A percentile compares a stretch with the other conserved stretches of the same genome.
These are phyloP conservation scores for Chaetomium cochliodes DNA, from an alignment of 495 filamentous ascomycete species.

Conservation along the genomic window DNA sequence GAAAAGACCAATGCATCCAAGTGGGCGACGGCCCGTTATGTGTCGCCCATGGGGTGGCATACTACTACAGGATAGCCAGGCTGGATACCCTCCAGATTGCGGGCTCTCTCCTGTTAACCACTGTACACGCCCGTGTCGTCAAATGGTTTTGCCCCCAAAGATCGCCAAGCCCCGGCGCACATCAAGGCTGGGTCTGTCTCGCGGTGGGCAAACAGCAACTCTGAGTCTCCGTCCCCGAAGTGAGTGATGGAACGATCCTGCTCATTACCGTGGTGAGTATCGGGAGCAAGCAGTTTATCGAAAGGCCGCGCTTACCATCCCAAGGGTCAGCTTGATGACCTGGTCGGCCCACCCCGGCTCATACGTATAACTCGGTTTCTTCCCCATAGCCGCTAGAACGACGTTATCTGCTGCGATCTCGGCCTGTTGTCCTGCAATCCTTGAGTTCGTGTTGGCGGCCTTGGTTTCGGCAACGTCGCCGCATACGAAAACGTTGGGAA, in stretches of 20 bases:
- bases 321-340: conserved; percentile 34
- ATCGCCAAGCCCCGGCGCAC: conserved; percentile 29
- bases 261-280: conserved; percentile 3
- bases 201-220: conserved; percentile 27
- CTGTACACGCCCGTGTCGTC: conserved; percentile 32
- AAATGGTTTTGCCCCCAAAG: conserved; percentile 26
- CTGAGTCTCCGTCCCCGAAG: conserved; percentile 32
- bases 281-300: neutral
- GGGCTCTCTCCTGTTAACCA: no score
- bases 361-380: conserved; percentile 26
- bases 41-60: no score
- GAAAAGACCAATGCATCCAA: no score
- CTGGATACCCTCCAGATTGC: no score
- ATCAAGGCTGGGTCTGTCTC: conserved; percentile 32
- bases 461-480: conserved; percentile 35
- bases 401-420: conserved; percentile 34
- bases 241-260: conserved; percentile 31
- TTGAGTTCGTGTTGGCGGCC: conserved; percentile 30
- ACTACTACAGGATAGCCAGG: no score
- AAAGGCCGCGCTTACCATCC: conserved; percentile 25
- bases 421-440: conserved; percentile 31
- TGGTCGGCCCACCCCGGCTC: conserved; percentile 28
- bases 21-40: no score
- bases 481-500: conserved; percentile 34
- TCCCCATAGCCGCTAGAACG: conserved; percentile 21